These are phyloP conservation scores for Wickerhamiella azyma DNA, from an alignment of 805 yeast species.

Conservation along the genomic window DNA sequence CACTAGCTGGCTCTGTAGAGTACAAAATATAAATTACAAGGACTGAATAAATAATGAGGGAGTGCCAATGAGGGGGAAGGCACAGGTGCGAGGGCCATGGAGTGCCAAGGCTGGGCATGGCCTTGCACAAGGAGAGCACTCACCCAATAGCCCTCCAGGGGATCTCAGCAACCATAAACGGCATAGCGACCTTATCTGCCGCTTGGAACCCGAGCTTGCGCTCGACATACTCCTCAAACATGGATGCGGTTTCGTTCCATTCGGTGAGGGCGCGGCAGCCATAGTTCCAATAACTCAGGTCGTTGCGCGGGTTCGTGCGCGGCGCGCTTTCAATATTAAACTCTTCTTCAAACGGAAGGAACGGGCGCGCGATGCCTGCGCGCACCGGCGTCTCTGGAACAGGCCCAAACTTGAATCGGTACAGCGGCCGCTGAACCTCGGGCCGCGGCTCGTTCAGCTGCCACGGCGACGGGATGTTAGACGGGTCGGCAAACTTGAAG, in stretches of 20 bases:
- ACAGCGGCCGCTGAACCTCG: slow-evolving; percentile 21
- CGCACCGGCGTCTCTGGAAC: slow-evolving; percentile 5
- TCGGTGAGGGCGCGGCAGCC: slow-evolving; percentile 29
- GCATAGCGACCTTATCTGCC: slow-evolving; percentile 24
- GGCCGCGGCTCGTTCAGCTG: slow-evolving; percentile 22
- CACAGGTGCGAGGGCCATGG: too few relatives aligned
- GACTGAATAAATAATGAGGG: neutral
- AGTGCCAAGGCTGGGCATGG: too few relatives aligned
- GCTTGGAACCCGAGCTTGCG: slow-evolving; percentile 10
- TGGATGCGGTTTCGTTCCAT: slow-evolving; percentile 26
- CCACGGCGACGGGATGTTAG: slow-evolving; percentile 20
- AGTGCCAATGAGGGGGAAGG: too few relatives aligned
- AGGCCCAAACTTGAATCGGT: slow-evolving; percentile 20
- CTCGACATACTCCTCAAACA: slow-evolving; percentile 27
- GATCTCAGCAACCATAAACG: slow-evolving; percentile 28
- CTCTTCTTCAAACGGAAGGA: slow-evolving; percentile 14
- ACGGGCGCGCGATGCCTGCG: slow-evolving; percentile 10
- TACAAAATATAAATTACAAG: neutral
- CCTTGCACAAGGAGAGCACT: neutral
- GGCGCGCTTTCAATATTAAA: neutral
- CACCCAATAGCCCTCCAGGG: slow-evolving; percentile 18
- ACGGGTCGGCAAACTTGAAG: slow-evolving; percentile 6
- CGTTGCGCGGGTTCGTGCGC: slow-evolving; percentile 8
- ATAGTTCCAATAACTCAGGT: slow-evolving; percentile 26
- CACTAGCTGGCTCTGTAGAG: too few relatives aligned